Base-by-base conservation (phyloP, 2,329 filamentous ascomycete genomes). In the Cladosporium phlei region DNA sequence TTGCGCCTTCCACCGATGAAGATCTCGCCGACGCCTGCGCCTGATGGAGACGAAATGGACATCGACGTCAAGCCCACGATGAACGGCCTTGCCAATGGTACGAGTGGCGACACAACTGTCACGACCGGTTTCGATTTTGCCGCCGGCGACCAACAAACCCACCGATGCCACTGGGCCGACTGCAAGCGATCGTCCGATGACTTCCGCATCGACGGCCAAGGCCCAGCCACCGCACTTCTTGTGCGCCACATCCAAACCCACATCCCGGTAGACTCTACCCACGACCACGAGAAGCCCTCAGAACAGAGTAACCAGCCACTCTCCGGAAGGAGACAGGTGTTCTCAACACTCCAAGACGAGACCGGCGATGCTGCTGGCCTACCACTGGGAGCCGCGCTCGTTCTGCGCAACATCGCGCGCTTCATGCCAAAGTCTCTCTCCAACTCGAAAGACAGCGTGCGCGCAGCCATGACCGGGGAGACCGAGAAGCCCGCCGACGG, bases 311-410 rank as follows among this genome's bases (percentile, higher is more conserved):
- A 9, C 10, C 10, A 45, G 12, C 14, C 30, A 12, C 8, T 16
- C 10, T 27, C 6, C 11, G 33, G 32, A n/a, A 35, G 22, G 24
- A 45, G 32, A 2, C 32, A 45, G 12, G 21, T 37, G 14, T n/a
- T 45, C 54, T 71, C 72, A 40, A 74, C 73, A n/a, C 63, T 67
- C 1, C 65, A 67, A 11, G 74, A 77, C 52, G 74, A 77, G 54
- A 61, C 63, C 4, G 62, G 60, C 21, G 72, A 88, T 59, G 83
- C 86, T 2, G 84, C 83, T 1, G 87, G 87, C 4, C 82, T 91
- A 27, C 85, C 87, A n/a, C 73, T 91, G 5, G 86, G 84, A 46
- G 84, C 85, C 2, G 82, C 85, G 11, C 73, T 91, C 21, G 85
- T 93, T 27, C 74, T 93, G 35, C 79, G 87, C 22, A 93, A 93